These are phyloP conservation scores for Quercus lobata DNA, from an alignment of 331 rosid species.

Conservation along the genomic window DNA sequence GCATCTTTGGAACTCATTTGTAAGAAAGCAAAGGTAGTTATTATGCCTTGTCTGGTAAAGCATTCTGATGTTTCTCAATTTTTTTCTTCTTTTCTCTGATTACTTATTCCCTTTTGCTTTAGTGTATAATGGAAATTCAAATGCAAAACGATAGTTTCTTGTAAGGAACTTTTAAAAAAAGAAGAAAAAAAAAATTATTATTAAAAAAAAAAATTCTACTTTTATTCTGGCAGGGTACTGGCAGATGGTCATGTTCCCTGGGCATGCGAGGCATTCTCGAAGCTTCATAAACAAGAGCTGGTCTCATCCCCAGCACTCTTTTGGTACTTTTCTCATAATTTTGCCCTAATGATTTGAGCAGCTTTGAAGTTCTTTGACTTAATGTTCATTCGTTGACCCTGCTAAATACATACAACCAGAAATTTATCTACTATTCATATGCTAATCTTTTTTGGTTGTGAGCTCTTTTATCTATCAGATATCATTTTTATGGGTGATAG, in stretches of 20 bases:
- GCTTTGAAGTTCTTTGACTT: not conserved
- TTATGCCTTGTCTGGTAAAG: conserved; percentile 6
- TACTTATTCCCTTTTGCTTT: not conserved
- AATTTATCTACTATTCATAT: not conserved
- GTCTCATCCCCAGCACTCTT: conserved; percentile 60
- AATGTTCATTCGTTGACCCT: not conserved
- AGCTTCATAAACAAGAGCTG: conserved; percentile 64
- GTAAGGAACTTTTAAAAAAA: not conserved
- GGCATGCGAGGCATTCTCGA: conserved; percentile 97
- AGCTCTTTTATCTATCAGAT: not conserved
- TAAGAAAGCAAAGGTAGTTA: conserved; percentile 85
- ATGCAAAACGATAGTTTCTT: not conserved
- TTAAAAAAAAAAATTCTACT: not conserved
- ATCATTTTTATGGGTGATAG: not conserved
- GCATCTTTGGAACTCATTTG: conserved; percentile 98
- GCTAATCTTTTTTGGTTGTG: not conserved
- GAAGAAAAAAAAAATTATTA: not conserved
- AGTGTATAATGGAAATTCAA: not conserved
- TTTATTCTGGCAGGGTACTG: conserved; percentile 63
- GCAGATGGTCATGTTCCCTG: conserved; percentile 97
- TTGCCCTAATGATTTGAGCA: conserved; percentile 1
- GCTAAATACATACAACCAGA: not conserved
- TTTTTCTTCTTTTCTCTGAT: not conserved
- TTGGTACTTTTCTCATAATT: conserved; percentile 49
- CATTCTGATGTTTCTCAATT: conserved; percentile 2